These are phyloP conservation scores for Chalciporus pseudorubinellus DNA, from an alignment of 768 basidiomycete genomes.

Conservation along the genomic window DNA sequence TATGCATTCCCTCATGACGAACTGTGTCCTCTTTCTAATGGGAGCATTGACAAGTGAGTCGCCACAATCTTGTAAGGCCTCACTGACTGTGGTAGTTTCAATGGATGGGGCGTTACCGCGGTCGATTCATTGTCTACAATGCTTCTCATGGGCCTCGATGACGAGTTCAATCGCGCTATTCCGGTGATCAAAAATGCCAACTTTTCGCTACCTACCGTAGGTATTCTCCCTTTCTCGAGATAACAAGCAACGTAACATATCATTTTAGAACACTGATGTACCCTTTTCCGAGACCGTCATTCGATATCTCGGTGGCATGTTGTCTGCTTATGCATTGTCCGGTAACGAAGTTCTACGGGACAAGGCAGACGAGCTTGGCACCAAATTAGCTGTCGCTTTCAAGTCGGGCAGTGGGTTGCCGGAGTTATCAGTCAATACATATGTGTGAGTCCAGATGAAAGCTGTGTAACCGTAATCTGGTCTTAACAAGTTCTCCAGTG, in stretches of 20 bases:
- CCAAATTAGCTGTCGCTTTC: constrained; percentile 67
- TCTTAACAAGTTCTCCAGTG: neutral
- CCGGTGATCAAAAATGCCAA: constrained; percentile 46
- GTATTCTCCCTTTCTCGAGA: neutral
- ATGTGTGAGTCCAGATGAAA: constrained; percentile 38
- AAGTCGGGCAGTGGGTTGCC: constrained; percentile 69
- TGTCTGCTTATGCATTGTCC: constrained; percentile 79
- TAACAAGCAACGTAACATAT: neutral
- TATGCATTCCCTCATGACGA: constrained; percentile 66
- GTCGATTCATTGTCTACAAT: constrained; percentile 87
- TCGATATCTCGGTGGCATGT: constrained; percentile 82
- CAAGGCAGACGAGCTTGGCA: constrained; percentile 75
- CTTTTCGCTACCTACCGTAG: constrained; percentile 47
- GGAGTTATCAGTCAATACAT: constrained; percentile 63
- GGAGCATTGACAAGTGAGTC: constrained; percentile 49
- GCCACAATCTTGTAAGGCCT: neutral
- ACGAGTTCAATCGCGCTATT: constrained; percentile 66
- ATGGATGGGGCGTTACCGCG: constrained; percentile 75
- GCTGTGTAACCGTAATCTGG: too few relatives aligned
- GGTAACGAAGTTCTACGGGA: constrained; percentile 58
- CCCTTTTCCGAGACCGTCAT: constrained; percentile 86
- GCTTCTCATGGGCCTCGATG: constrained; percentile 71
- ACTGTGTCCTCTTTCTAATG: constrained; percentile 50
- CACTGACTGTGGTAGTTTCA: constrained; percentile 48
- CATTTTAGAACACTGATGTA: constrained; percentile 28